Base-by-base conservation (phyloP, 78 protist species). In the Diacronema lutheri region DNA sequence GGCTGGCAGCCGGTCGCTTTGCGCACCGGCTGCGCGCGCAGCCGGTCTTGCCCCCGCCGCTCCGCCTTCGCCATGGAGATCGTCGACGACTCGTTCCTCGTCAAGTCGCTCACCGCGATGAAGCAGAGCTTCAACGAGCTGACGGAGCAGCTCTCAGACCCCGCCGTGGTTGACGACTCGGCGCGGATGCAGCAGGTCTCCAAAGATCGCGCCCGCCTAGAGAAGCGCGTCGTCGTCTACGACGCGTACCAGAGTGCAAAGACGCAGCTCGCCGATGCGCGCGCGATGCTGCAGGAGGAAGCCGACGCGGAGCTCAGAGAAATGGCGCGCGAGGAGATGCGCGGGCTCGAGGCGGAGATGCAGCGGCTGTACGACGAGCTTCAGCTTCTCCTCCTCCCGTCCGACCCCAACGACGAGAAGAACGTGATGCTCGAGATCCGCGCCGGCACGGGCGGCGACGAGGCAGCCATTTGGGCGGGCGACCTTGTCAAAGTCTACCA, bases 371-470 rank as follows among this genome's bases (percentile, higher is more conserved):
- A 83, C 46, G 69, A 56, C 23, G 25, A 66, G 20, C 57, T 84
- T 6, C 61, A 71, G 84, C 55, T 86, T 33, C 78, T 86, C n/a
- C 41, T 86, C 68, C 85, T 86, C 29, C 89, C 89, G 9, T 29
- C 38, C 23, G 89, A 78, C 68, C 85, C 89, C 29, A 61, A 65
- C 64, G 89, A 78, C 79, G 89, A 78, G 35, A 58, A 55, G 62
- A 68, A 86, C 35, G 83, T 86, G 23, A 68, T 84, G 81, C 64
- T 86, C 61, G 89, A 86, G 77, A 86, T 86, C 62, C 72, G 89
- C 1, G 84, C 89, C 0, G 89, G 89, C 31, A 69, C 87, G 10
- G 87, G 87, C 26, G 87, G 87, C 38, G 88, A 84, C 66, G 88
- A 84, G 78, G 76, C 88, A 1, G 77, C 71, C 37, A 35, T 35